Evolutionary conservation across 140 eudicot genomes (phyloP), one percentile per base, ranked within the genome.

Genomic region (Bidens hawaiensis): DNA sequence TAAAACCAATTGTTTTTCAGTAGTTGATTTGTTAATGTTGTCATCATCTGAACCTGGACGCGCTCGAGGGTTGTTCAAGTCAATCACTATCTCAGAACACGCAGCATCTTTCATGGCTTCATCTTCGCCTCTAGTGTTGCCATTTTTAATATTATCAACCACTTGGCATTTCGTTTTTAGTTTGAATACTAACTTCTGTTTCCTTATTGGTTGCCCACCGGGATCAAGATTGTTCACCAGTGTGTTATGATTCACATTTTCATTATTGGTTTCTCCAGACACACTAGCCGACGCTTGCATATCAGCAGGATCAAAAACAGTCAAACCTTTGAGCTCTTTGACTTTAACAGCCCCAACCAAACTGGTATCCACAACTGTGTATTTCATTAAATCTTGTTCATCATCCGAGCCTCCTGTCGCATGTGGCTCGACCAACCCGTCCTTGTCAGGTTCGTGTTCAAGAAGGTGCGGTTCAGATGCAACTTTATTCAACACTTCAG

Each of bases 351-450:
- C 11, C 62, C 62, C 72, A 16, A 34, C 58, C 28, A 78, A 61
- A 62, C 94, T 84, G 15, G 90, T 82, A 59, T 87, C 96, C 53
- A 90, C 94, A 21, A 77, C 61, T 5, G 78, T 87, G 73, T 70
- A 90, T 49, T 60, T 75, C 74, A 72, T 45, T 4, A 9, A 18
- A 49, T 64, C 71, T 11, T 67, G 55, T 27, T 25, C 49, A 33
- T 70, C 83, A 36, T 82, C 83, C 7, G 60, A 40, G 0, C 46
- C 74, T 14, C 24, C 13, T 48, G 62, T 31, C 3, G 5, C 13
- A n/a, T 7, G 2, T 14, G 46, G 72, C 33, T 41, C 65, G 0
- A 42, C 58, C 41, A 62, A 17, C 70, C 2, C 25, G 22, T 59
- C 51, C 70, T 60, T 21, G 3, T 66, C 78, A 26, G 58, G 26